phyloP scores from a whole-genome alignment of 495 filamentous ascomycete species.

The Annulohypoxylon nitens region DNA sequence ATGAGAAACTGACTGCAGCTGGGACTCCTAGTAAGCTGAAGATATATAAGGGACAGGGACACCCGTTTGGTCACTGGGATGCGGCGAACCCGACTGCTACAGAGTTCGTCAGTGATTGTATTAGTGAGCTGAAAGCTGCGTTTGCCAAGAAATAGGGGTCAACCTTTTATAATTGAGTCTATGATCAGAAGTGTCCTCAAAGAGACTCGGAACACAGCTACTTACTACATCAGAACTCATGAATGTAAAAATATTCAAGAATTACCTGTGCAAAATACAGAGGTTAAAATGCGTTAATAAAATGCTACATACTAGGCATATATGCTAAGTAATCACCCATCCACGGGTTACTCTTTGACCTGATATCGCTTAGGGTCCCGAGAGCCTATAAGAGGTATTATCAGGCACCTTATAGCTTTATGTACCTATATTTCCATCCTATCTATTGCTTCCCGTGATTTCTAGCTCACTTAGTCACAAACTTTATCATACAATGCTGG shows the following conservation, averaged over 20 bases:
- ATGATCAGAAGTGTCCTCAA: neutral
- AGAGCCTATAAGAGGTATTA: too few species aligned
- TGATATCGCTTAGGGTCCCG: too few species aligned
- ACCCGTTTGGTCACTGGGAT: conserved; percentile 57
- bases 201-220: neutral
- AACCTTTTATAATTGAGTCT: neutral
- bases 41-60: conserved; percentile 55
- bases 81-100: conserved; percentile 49
- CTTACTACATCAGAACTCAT: neutral
- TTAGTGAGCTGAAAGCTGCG: conserved; percentile 48
- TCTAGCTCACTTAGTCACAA: too few species aligned
- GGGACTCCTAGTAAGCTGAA: conserved; percentile 53
- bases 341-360: too few species aligned
- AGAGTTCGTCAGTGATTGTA: conserved; percentile 53
- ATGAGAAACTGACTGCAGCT: conserved; percentile 50
- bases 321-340: too few species aligned
- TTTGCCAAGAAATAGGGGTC: conserved; percentile 30
- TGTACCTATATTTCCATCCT: too few species aligned
- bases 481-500: too few species aligned
- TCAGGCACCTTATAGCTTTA: too few species aligned
- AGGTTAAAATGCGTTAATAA: too few species aligned
- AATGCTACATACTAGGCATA: too few species aligned
- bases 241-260: neutral
- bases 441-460: too few species aligned
- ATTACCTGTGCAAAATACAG: too few species aligned